These are phyloP conservation scores for Cercospora sp. DNA, from an alignment of 2,329 filamentous ascomycete species.

Conservation along the genomic window DNA sequence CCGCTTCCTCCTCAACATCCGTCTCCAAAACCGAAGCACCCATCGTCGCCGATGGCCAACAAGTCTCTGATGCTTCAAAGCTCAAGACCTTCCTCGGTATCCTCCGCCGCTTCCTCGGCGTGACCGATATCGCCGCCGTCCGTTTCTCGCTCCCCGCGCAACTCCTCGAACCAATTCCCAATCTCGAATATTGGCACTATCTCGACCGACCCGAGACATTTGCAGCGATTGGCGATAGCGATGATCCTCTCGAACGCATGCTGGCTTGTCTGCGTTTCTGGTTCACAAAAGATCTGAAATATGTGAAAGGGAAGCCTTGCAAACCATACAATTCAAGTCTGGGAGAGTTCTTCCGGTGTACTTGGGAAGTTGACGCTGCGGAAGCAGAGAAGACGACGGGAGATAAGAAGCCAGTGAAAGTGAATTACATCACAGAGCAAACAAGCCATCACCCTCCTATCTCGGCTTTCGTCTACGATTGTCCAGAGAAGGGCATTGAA, in stretches of 20 bases:
- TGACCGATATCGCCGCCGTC: slow-evolving; percentile 90
- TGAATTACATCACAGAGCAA: slow-evolving; percentile 96
- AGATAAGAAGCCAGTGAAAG: slow-evolving; percentile 60
- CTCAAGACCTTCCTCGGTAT: slow-evolving; percentile 85
- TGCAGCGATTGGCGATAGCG: slow-evolving; percentile 78
- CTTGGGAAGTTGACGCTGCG: slow-evolving; percentile 87
- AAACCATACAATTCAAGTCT: slow-evolving; percentile 98
- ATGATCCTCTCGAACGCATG: slow-evolving; percentile 90
- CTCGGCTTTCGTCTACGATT: slow-evolving; percentile 91
- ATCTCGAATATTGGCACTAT: slow-evolving; percentile 99
- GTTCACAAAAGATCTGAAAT: slow-evolving; percentile 99
- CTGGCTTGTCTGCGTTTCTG: slow-evolving; percentile 92
- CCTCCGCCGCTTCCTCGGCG: slow-evolving; percentile 90
- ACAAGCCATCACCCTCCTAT: slow-evolving; percentile 97
- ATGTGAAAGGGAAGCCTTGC: slow-evolving; percentile 96
- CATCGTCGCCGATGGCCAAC: slow-evolving; percentile 41
- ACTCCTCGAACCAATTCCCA: slow-evolving; percentile 91
- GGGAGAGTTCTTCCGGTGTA: slow-evolving; percentile 97
- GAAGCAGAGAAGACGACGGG: slow-evolving; percentile 52
- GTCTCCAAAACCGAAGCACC: slow-evolving; percentile 4
- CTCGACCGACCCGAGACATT: slow-evolving; percentile 94
- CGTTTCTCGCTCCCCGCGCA: slow-evolving; percentile 95
- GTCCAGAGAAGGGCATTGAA: slow-evolving; percentile 82
- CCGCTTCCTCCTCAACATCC: background rate
- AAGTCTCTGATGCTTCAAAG: slow-evolving; percentile 79